Conservation (phyloP, 805 yeast genomes). For the Saturnispora saitoi region DNA sequence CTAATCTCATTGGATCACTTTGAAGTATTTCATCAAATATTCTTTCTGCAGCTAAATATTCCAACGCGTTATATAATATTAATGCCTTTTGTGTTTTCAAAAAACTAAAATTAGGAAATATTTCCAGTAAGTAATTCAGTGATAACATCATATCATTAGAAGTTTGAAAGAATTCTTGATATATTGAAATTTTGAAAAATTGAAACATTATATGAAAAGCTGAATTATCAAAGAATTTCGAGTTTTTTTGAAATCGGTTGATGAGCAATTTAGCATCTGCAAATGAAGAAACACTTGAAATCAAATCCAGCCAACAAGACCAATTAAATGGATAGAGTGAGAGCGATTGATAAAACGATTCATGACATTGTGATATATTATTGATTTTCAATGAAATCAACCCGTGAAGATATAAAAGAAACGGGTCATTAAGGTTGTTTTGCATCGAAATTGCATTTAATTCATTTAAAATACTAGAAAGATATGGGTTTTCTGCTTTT, state of each 20-base stretch:
- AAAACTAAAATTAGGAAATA: constrained; percentile 68
- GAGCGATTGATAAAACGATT: constrained; percentile 51
- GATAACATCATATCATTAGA: constrained; percentile 42
- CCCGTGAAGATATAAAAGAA: constrained; percentile 67
- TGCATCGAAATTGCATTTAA: constrained; percentile 25
- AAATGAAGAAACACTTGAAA: constrained; percentile 48
- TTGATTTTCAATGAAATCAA: constrained; percentile 54
- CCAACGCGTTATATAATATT: constrained; percentile 74
- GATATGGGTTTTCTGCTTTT: constrained; percentile 23
- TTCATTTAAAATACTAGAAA: constrained; percentile 34
- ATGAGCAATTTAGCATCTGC: constrained; percentile 47
- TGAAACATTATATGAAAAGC: constrained; percentile 26
- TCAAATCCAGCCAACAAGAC: constrained; percentile 86
- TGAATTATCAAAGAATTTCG: constrained; percentile 25
- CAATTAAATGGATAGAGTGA: constrained; percentile 75
- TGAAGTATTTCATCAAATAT: constrained; percentile 67
- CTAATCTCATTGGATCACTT: constrained; percentile 77
- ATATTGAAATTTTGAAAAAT: constrained; percentile 57
- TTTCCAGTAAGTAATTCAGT: constrained; percentile 37
- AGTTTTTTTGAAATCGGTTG: constrained; percentile 31
- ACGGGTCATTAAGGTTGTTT: constrained; percentile 37
- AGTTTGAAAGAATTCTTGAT: constrained; percentile 75
- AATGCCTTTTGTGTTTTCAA: constrained; percentile 77
- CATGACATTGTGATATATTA: constrained; percentile 52
- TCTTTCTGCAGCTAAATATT: constrained; percentile 70